Percentiles rank a stretch among this genome's conserved stretches.
Conservation (phyloP, 2,329 filamentous ascomycete species). For the Aspergillus pseudonomiae region DNA sequence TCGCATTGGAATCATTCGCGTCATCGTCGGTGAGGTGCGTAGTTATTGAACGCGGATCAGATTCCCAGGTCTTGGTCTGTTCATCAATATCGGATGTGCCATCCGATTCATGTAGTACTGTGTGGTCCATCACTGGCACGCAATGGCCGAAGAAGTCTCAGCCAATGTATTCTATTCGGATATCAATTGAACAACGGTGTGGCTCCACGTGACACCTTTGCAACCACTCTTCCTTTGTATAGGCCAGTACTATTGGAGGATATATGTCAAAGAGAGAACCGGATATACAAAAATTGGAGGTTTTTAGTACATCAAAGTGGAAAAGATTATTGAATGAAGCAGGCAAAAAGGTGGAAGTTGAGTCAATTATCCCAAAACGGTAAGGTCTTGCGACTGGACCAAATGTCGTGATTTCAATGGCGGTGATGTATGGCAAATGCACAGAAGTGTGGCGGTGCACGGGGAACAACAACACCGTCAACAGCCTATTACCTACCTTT, state of each 20-base stretch:
- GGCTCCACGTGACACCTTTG: slow-evolving; percentile 6
- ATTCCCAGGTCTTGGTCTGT: slow-evolving; percentile 37
- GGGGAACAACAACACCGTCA: slow-evolving; percentile 16
- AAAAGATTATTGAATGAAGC: not conserved
- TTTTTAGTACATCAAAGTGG: not conserved
- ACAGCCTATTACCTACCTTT: slow-evolving; percentile 16
- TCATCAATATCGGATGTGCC: slow-evolving; percentile 40
- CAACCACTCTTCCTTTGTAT: not conserved
- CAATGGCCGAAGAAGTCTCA: slow-evolving; percentile 24
- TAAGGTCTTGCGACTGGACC: slow-evolving; percentile 1
- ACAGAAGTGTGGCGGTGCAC: slow-evolving; percentile 29
- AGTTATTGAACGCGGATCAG: slow-evolving; percentile 29
- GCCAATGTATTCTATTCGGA: slow-evolving; percentile 18
- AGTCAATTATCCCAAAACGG: slow-evolving; percentile 1
- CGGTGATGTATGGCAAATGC: slow-evolving; percentile 8
- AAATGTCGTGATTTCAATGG: slow-evolving; percentile 17
- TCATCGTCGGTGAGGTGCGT: slow-evolving; percentile 25
- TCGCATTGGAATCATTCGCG: slow-evolving; percentile 21
- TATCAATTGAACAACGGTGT: slow-evolving; percentile 3
- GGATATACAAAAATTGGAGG: not conserved
- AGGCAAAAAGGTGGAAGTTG: not conserved
- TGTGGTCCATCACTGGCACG: slow-evolving; percentile 32
- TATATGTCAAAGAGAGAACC: not conserved
- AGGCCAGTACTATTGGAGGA: not conserved
- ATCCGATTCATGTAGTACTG: slow-evolving; percentile 37